A percentile compares a stretch with the other conserved stretches of the same genome.
Conservation (phyloP, 2,329 filamentous ascomycete genomes). For the Fusarium pininemorale region DNA sequence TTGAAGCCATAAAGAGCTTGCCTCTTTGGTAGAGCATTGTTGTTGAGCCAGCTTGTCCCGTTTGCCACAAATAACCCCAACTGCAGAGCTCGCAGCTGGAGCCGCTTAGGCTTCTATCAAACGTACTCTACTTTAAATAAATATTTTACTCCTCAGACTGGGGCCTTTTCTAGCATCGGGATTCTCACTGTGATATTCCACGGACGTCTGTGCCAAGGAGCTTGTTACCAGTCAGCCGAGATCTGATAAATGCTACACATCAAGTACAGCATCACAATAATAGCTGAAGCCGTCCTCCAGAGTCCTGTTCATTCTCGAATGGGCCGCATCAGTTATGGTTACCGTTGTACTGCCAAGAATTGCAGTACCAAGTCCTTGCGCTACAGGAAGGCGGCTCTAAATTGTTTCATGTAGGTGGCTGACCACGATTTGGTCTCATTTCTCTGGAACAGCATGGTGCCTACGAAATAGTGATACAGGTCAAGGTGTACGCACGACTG, state of each 20-base stretch:
- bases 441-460: fast-evolving
- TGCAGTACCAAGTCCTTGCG: neutral
- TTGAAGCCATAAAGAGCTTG: neutral
- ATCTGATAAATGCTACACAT: no score
- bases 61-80: neutral
- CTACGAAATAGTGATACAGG: neutral
- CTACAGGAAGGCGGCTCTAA: neutral
- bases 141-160: neutral
- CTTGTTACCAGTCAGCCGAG: neutral
- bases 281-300: no score
- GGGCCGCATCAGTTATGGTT: neutral
- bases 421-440: neutral
- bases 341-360: neutral
- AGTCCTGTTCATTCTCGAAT: fast-evolving
- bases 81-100: neutral
- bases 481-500: neutral
- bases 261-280: neutral
- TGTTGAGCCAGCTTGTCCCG: neutral
- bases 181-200: neutral
- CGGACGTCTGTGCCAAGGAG: fast-evolving
- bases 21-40: neutral
- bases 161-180: neutral
- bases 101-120: neutral
- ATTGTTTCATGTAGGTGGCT: neutral
- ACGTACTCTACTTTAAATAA: neutral